These are phyloP conservation scores for Gigaspora rosea DNA, from an alignment of 192 early-diverging fungal genomes.

Conservation along the genomic window DNA sequence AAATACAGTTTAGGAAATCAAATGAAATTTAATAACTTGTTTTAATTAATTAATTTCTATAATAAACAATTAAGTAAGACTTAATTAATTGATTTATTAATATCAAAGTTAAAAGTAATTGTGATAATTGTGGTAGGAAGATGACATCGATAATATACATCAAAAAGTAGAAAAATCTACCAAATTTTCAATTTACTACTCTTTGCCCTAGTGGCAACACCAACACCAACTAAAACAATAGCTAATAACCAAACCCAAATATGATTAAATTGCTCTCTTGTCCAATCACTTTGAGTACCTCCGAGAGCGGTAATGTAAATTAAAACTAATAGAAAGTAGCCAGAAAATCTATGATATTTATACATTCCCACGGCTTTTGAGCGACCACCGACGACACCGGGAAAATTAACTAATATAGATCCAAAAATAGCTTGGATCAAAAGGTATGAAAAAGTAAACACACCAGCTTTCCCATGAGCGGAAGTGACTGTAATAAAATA, in stretches of 20 bases:
- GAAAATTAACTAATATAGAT: slow-evolving; percentile 34
- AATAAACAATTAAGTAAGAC: too few species aligned
- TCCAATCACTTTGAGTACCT: slow-evolving; percentile 40
- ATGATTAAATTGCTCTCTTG: slow-evolving; percentile 22
- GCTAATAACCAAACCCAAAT: slow-evolving; percentile 29
- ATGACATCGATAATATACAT: too few species aligned
- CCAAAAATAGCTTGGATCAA: slow-evolving; percentile 40
- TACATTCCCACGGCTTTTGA: slow-evolving; percentile 36
- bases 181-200: slow-evolving; percentile 22
- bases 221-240: not conserved
- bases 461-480: slow-evolving; percentile 40
- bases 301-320: slow-evolving; percentile 41
- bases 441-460: slow-evolving; percentile 34
- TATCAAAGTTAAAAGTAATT: too few species aligned
- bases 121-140: too few species aligned
- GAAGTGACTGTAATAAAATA: not conserved
- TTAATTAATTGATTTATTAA: too few species aligned
- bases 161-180: not conserved
- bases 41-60: too few species aligned
- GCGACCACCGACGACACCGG: slow-evolving; percentile 35
- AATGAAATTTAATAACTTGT: too few species aligned
- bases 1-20: too few species aligned
- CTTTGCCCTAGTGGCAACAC: not conserved
- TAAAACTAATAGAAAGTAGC: slow-evolving; percentile 38
- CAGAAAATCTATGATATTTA: slow-evolving; percentile 45